Percentiles rank a stretch among this genome's conserved stretches.
Conservation (phyloP, 1,139 yeast species). For the Taphrina wiesneri region DNA sequence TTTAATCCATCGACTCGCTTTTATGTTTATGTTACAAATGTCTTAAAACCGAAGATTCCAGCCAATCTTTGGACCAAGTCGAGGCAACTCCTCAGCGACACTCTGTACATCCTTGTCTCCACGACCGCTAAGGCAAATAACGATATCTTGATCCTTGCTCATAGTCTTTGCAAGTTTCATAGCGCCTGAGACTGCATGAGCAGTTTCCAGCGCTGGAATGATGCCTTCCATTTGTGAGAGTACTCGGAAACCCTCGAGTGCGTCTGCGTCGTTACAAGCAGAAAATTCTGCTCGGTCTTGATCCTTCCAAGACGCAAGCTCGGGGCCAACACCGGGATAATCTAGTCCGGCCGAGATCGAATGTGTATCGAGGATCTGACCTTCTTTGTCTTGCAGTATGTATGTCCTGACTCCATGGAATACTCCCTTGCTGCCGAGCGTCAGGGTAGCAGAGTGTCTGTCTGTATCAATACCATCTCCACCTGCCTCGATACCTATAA, state of each 20-base stretch:
- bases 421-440: conserved; percentile 93
- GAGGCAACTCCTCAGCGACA: conserved; percentile 91
- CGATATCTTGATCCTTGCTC: conserved; percentile 73
- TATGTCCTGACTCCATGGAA: conserved; percentile 97
- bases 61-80: conserved; percentile 81
- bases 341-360: conserved; percentile 93
- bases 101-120: conserved; percentile 99
- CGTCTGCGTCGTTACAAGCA: conserved; percentile 93
- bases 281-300: conserved; percentile 87
- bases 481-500: conserved; percentile 97
- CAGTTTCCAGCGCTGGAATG: conserved; percentile 95
- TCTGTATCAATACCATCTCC: conserved; percentile 92
- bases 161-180: conserved; percentile 82
- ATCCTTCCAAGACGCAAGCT: conserved; percentile 90
- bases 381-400: conserved; percentile 85
- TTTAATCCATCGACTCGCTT: neutral
- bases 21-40: neutral
- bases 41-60: conserved; percentile 84
- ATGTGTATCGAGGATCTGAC: conserved; percentile 96
- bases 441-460: conserved; percentile 87
- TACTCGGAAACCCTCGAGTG: conserved; percentile 82
- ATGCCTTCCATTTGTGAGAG: conserved; percentile 95
- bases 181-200: conserved; percentile 94
- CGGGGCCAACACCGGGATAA: conserved; percentile 99
- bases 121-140: conserved; percentile 92